Percentiles rank a stretch among this genome's conserved stretches.
These are phyloP conservation scores for Epichloe hybrida DNA, from an alignment of 2,329 filamentous ascomycete species.

Conservation along the genomic window DNA sequence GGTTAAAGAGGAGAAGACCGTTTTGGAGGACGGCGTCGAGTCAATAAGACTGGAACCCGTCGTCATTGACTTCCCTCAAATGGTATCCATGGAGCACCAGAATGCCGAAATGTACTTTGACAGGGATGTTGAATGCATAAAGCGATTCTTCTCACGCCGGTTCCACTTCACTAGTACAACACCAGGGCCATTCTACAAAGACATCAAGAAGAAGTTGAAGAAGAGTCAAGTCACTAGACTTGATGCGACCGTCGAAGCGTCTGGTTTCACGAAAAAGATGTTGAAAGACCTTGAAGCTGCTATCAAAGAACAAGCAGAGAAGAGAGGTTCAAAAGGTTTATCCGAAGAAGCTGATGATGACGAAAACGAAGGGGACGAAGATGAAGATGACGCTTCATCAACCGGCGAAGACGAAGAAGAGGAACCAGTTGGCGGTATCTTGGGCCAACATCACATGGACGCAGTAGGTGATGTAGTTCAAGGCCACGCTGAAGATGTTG, in stretches of 20 bases:
- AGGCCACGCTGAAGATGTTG: not conserved
- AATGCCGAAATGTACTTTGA: conserved; percentile 98
- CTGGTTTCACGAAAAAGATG: conserved; percentile 95
- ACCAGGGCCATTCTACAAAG: conserved; percentile 72
- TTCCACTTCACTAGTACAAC: conserved; percentile 79
- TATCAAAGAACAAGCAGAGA: conserved; percentile 61
- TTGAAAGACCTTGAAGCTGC: conserved; percentile 84
- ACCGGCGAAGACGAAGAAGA: conserved; percentile 4
- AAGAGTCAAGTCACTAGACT: conserved; percentile 54
- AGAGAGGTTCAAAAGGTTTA: conserved; percentile 21
- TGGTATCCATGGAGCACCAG: conserved; percentile 85
- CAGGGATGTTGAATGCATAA: conserved; percentile 88
- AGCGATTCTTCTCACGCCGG: conserved; percentile 78
- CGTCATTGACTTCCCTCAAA: conserved; percentile 95
- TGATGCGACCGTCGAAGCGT: conserved; percentile 81
- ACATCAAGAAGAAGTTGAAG: conserved; percentile 62
- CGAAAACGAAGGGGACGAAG: conserved; percentile 14
- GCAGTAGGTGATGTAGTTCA: not conserved
- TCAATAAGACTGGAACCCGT: conserved; percentile 54
- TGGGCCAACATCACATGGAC: not conserved
- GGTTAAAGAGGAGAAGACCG: conserved; percentile 56
- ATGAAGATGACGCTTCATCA: conserved; percentile 3
- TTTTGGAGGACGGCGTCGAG: conserved; percentile 27
- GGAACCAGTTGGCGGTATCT: not conserved
- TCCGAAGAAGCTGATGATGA: conserved; percentile 13